These are phyloP conservation scores for Mentha longifolia DNA, from an alignment of 257 asterid genomes.

Conservation along the genomic window DNA sequence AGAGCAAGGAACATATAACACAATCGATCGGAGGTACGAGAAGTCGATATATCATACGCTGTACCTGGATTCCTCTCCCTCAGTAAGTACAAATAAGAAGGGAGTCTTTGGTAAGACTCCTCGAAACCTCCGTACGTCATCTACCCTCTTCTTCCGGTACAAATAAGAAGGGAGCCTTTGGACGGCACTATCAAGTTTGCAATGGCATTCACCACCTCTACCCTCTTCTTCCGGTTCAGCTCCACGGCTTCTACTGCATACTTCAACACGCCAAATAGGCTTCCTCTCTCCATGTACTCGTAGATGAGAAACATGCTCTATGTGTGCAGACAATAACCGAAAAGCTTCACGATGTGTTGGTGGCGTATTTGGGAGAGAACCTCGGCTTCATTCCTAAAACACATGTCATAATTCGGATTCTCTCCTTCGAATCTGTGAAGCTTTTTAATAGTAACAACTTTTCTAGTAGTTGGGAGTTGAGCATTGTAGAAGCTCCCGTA, in stretches of 20 bases:
- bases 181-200: not conserved
- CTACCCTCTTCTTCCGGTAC: fast-evolving
- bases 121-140: too few relatives aligned
- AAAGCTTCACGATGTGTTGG: not conserved
- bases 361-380: not conserved
- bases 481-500: slow-evolving; percentile 33
- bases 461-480: not conserved
- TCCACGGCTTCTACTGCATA: not conserved
- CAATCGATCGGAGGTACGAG: too few relatives aligned
- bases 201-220: slow-evolving; percentile 17
- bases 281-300: slow-evolving; percentile 13
- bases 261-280: not conserved
- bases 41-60: too few relatives aligned
- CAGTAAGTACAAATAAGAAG: too few relatives aligned
- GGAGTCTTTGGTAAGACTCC: too few relatives aligned
- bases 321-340: not conserved
- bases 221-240: slow-evolving; percentile 27
- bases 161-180: fast-evolving
- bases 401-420: not conserved
- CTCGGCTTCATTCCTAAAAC: slow-evolving; percentile 13
- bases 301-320: slow-evolving; percentile 10
- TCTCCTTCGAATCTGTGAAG: slow-evolving; percentile 8
- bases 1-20: too few relatives aligned
- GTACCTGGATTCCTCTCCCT: too few relatives aligned
- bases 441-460: too few relatives aligned